These are phyloP conservation scores for Colletotrichum higginsianum DNA, from an alignment of 2,329 filamentous ascomycete species.

Conservation along the genomic window DNA sequence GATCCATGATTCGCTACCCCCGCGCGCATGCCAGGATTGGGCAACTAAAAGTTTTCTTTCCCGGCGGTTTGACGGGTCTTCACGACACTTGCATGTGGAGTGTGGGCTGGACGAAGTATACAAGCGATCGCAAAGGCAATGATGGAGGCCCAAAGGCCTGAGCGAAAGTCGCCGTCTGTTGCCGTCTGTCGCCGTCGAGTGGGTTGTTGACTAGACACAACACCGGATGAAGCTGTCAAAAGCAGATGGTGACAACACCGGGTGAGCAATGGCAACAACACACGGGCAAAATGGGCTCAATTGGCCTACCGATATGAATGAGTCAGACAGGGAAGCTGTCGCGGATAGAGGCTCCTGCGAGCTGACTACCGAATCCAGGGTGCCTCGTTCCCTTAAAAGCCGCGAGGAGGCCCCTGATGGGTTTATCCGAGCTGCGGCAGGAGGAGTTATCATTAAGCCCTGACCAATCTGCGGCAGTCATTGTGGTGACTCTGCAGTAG, in stretches of 20 bases:
- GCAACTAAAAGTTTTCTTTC: conserved; percentile 34
- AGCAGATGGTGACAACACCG: not conserved
- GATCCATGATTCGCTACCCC: conserved; percentile 33
- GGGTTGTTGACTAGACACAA: too few relatives aligned
- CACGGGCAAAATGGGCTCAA: not conserved
- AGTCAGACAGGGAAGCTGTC: conserved; percentile 29
- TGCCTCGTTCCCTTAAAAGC: conserved; percentile 6
- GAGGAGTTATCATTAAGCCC: not conserved
- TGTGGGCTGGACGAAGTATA: conserved; percentile 1
- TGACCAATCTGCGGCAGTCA: conserved; percentile 6
- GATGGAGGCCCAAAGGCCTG: conserved; percentile 16
- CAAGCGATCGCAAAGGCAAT: not conserved
- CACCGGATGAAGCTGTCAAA: not conserved
- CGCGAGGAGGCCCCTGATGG: conserved; percentile 6
- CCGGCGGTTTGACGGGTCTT: conserved; percentile 11
- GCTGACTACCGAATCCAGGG: conserved; percentile 20
- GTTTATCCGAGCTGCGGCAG: not conserved
- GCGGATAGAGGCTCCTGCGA: conserved; percentile 26
- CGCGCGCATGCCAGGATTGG: conserved; percentile 25
- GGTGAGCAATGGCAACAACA: not conserved
- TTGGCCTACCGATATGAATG: conserved; percentile 20
- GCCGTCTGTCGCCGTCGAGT: conserved; percentile 28
- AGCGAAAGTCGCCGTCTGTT: not conserved
- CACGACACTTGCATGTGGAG: conserved; percentile 11
- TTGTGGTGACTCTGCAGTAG: conserved; percentile 12